Evolutionary conservation across 2,329 filamentous ascomycete genomes (phyloP).

Genomic region (Trichoderma sp.): DNA sequence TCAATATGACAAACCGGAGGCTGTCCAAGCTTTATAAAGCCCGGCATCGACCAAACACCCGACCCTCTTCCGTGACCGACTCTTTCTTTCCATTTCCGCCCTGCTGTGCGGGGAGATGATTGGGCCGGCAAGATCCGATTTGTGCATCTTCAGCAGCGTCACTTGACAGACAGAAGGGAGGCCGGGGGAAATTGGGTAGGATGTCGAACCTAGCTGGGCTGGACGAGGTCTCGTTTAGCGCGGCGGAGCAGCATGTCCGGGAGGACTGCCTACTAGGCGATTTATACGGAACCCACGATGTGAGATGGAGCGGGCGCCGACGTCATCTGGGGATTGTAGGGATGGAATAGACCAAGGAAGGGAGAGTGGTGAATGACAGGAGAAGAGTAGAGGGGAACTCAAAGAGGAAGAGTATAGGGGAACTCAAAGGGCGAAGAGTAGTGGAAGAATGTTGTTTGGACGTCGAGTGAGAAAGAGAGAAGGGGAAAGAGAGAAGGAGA

Average conservation of each 20-base stretch:
- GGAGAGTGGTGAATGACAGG: too few species aligned
- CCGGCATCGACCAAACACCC: too few species aligned
- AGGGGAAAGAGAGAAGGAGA: too few species aligned
- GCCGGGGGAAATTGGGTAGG: too few species aligned
- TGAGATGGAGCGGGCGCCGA: neutral
- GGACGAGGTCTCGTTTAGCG: neutral
- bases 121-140: slow-evolving; percentile 15
- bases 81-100: neutral
- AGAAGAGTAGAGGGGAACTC: too few species aligned
- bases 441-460: neutral
- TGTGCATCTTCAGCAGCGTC: slow-evolving; percentile 8
- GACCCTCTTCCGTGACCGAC: neutral
- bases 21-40: slow-evolving; percentile 1
- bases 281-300: too few species aligned
- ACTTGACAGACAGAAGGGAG: neutral
- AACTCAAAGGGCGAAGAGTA: too few species aligned
- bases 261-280: neutral
- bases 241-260: neutral
- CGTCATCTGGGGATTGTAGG: neutral
- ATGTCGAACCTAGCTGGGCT: neutral
- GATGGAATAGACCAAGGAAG: too few species aligned
- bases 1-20: slow-evolving; percentile 9
- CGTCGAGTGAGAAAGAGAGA: neutral
- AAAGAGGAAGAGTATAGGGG: too few species aligned
- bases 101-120: neutral